phyloP scores from a whole-genome alignment of 202 grass and related monocot species.

The Brachypodium distachyon region DNA sequence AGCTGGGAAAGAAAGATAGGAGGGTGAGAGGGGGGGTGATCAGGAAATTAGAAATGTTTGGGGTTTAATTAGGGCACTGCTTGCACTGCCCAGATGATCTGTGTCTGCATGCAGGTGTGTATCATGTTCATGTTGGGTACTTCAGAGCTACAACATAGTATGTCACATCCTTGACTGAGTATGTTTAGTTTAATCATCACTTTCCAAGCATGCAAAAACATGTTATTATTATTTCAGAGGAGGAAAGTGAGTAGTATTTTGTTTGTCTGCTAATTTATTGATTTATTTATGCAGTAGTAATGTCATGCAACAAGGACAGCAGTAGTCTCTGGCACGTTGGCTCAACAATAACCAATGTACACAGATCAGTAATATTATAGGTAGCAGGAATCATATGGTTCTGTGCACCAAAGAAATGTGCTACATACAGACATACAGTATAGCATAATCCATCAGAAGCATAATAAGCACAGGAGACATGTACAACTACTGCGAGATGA shows the following conservation, averaged over 20 bases:
- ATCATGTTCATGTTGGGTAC: conserved; percentile 5
- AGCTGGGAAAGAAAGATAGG: conserved; percentile 14
- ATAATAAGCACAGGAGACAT: neutral
- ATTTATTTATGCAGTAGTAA: neutral
- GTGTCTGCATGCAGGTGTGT: conserved; percentile 18
- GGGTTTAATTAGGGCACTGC: conserved; percentile 8
- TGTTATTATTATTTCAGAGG: neutral
- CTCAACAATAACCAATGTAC: neutral
- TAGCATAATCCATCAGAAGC: neutral
- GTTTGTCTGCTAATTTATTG: neutral
- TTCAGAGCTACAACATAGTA: neutral
- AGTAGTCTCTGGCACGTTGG: neutral
- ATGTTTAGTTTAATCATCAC: neutral
- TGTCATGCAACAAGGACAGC: neutral
- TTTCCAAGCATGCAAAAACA: neutral
- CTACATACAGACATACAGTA: neutral
- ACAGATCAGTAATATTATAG: neutral
- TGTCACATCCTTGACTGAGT: conserved; percentile 11
- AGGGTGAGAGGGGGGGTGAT: neutral
- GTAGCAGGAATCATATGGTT: neutral
- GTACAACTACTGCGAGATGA: neutral
- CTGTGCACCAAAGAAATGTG: neutral
- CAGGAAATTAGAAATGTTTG: neutral
- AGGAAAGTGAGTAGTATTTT: neutral
- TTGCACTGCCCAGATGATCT: neutral